Percentiles rank a stretch among this genome's conserved stretches.
Evolutionary conservation across 2,329 filamentous ascomycete species (phyloP).

Genomic region (Simplicillium aogashimaense): DNA sequence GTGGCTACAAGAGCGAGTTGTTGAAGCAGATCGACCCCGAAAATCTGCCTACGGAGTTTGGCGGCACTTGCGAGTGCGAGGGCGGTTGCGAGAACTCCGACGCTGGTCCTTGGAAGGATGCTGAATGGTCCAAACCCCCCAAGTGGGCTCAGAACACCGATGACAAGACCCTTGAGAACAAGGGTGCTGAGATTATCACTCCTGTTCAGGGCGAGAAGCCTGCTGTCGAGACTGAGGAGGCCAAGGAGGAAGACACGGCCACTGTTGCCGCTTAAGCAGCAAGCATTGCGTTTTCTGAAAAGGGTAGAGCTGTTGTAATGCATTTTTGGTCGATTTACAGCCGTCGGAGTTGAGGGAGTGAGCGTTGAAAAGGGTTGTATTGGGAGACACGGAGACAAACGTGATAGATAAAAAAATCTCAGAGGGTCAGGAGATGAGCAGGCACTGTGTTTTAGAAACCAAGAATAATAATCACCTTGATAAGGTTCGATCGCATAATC

Average conservation of each 20-base stretch:
- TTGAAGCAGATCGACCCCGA: conserved; percentile 76
- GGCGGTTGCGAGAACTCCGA: conserved; percentile 84
- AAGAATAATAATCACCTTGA: too few species aligned
- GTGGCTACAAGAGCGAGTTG: conserved; percentile 73
- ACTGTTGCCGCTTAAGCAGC: conserved; percentile 12
- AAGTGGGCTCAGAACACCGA: conserved; percentile 49
- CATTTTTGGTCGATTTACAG: too few species aligned
- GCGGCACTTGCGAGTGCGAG: conserved; percentile 70
- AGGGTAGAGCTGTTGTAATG: too few species aligned
- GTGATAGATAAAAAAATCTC: not conserved
- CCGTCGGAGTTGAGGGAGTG: not conserved
- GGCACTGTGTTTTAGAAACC: too few species aligned
- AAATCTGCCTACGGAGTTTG: conserved; percentile 81
- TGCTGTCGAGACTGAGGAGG: conserved; percentile 17
- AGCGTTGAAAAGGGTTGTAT: not conserved
- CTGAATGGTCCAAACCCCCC: conserved; percentile 54
- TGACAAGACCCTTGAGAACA: conserved; percentile 25
- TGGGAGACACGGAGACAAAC: not conserved
- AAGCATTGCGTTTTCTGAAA: not conserved
- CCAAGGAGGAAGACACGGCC: conserved; percentile 23
- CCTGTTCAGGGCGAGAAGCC: conserved; percentile 16
- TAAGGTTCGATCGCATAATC: too few species aligned
- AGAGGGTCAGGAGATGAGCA: not conserved
- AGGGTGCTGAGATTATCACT: conserved; percentile 25
- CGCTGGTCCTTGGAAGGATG: conserved; percentile 78